phyloP scores from a whole-genome alignment of 2,329 filamentous ascomycete genomes.

The Elsinoe ampelina region DNA sequence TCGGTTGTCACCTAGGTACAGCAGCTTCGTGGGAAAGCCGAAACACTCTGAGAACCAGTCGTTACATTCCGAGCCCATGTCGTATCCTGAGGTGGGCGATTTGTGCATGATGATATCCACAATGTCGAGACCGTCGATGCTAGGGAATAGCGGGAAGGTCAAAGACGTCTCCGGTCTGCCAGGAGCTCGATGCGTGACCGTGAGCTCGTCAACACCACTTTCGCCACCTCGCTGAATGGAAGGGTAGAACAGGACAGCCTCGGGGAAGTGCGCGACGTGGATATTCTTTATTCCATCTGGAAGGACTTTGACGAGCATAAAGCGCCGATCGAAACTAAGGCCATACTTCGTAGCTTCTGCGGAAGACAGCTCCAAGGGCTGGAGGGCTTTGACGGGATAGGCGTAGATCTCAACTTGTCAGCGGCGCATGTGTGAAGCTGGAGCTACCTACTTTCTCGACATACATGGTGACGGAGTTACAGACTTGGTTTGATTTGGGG shows the following conservation, averaged over 20 bases:
- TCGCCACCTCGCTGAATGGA: slow-evolving; percentile 26
- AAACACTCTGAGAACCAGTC: slow-evolving; percentile 38
- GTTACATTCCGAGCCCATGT: slow-evolving; percentile 34
- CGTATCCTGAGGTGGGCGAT: slow-evolving; percentile 34
- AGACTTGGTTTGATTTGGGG: too few species aligned
- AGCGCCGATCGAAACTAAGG: slow-evolving; percentile 36
- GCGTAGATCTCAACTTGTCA: slow-evolving; percentile 31
- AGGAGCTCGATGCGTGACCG: slow-evolving; percentile 32
- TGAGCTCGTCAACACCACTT: slow-evolving; percentile 27
- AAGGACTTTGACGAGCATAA: slow-evolving; percentile 33
- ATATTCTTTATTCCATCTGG: slow-evolving; percentile 34
- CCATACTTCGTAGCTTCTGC: slow-evolving; percentile 36
- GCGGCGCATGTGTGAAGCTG: neutral
- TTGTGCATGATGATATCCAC: slow-evolving; percentile 37
- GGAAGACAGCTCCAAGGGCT: slow-evolving; percentile 29
- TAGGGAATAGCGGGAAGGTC: slow-evolving; percentile 33
- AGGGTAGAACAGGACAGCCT: slow-evolving; percentile 35
- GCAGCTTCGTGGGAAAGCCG: slow-evolving; percentile 34
- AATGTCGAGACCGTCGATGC: slow-evolving; percentile 26
- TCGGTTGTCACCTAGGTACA: slow-evolving; percentile 35
- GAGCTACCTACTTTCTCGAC: slow-evolving; percentile 25
- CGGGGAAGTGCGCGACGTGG: slow-evolving; percentile 31
- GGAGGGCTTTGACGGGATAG: slow-evolving; percentile 42
- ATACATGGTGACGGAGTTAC: slow-evolving; percentile 20
- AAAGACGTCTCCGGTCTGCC: slow-evolving; percentile 23